phyloP scores from a whole-genome alignment of 768 basidiomycete species.

The Auriscalpium orientale region DNA sequence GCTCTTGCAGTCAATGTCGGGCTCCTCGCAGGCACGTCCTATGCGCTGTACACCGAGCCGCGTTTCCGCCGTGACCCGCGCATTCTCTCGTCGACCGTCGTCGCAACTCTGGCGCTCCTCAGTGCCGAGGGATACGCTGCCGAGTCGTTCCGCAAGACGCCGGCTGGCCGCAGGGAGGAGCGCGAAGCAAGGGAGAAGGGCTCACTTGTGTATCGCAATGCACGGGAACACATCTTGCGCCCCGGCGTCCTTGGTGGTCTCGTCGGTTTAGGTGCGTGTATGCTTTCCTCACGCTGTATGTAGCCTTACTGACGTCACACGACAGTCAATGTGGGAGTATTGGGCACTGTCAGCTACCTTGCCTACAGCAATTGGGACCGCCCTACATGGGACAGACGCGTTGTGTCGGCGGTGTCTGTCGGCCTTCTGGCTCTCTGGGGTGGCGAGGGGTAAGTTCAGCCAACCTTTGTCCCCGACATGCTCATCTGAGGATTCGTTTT shows the following conservation, averaged over 20 bases:
- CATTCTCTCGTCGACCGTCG: slow-evolving; percentile 44
- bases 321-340: slow-evolving; percentile 56
- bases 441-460: slow-evolving; percentile 52
- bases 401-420: slow-evolving; percentile 48
- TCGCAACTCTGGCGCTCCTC: slow-evolving; percentile 50
- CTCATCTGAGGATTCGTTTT: neutral
- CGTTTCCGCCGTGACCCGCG: slow-evolving; percentile 50
- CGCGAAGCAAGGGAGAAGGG: slow-evolving; percentile 52
- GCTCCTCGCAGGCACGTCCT: slow-evolving; percentile 52
- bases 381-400: slow-evolving; percentile 55
- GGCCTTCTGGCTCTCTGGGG: slow-evolving; percentile 56
- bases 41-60: slow-evolving; percentile 55
- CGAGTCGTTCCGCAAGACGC: slow-evolving; percentile 53
- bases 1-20: slow-evolving; percentile 57
- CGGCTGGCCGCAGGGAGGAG: slow-evolving; percentile 50
- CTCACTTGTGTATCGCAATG: slow-evolving; percentile 42
- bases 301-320: neutral
- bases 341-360: slow-evolving; percentile 57
- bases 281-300: neutral
- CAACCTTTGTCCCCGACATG: neutral
- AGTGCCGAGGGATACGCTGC: slow-evolving; percentile 54
- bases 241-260: slow-evolving; percentile 63
- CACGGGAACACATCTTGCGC: slow-evolving; percentile 49
- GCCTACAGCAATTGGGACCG: slow-evolving; percentile 60
- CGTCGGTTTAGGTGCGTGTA: slow-evolving; percentile 47